These are phyloP conservation scores for Tephrocybe sp. DNA, from an alignment of 768 basidiomycete species.

Conservation along the genomic window DNA sequence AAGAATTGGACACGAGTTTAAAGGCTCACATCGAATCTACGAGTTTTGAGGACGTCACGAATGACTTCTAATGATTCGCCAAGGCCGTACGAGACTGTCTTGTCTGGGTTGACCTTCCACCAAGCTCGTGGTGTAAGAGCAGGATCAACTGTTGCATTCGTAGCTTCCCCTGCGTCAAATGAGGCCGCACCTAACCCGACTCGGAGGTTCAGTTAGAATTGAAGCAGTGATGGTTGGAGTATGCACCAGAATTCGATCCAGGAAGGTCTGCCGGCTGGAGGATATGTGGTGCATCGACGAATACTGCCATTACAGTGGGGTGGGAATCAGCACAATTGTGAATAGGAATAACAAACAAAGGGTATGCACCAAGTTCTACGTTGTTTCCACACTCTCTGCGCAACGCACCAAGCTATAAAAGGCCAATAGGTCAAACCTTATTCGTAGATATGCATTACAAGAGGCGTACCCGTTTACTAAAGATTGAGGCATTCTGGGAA, in stretches of 20 bases:
- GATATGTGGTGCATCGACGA: slow-evolving; percentile 68
- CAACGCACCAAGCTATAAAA: slow-evolving; percentile 61
- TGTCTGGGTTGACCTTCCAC: slow-evolving; percentile 60
- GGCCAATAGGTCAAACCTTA: background rate
- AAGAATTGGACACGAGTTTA: background rate
- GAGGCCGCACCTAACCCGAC: slow-evolving; percentile 15
- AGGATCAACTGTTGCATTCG: slow-evolving; percentile 42
- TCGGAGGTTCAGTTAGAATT: background rate
- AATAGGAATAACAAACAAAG: too few species aligned
- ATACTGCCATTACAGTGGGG: slow-evolving; percentile 43
- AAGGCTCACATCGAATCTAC: slow-evolving; percentile 62
- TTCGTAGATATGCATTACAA: background rate
- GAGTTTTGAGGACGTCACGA: slow-evolving; percentile 52
- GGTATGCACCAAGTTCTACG: slow-evolving; percentile 61
- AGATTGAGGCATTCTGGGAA: slow-evolving; percentile 67
- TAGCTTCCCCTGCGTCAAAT: slow-evolving; percentile 37
- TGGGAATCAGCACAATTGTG: too few species aligned
- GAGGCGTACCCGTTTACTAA: slow-evolving; percentile 64
- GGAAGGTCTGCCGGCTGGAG: slow-evolving; percentile 62
- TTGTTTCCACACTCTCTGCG: slow-evolving; percentile 65
- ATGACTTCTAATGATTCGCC: slow-evolving; percentile 54
- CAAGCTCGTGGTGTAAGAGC: slow-evolving; percentile 62
- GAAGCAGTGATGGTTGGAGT: background rate
- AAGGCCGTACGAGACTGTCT: slow-evolving; percentile 52
- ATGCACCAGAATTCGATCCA: slow-evolving; percentile 8